Conservation (phyloP, 805 yeast species). For the Nakazawaea wickerhamii region DNA sequence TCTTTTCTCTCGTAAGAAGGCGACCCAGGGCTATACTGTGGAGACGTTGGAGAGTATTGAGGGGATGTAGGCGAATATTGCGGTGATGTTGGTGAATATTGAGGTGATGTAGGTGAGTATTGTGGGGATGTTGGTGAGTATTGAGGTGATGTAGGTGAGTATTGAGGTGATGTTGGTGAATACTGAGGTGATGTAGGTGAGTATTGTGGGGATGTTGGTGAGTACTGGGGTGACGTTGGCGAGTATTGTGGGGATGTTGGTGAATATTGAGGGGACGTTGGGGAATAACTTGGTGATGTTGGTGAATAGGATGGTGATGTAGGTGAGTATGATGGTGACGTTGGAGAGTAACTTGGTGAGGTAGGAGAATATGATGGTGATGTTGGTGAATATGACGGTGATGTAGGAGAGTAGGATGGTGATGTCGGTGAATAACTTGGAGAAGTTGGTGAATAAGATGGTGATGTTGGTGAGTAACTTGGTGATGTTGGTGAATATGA, state of each 20-base stretch:
- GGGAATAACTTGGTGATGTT: conserved; percentile 58
- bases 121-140: conserved; percentile 53
- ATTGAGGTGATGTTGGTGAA: conserved; percentile 68
- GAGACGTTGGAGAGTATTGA: conserved; percentile 42
- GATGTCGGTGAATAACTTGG: conserved; percentile 57
- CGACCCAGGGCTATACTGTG: conserved; percentile 38
- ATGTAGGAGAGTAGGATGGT: conserved; percentile 59
- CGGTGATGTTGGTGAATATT: conserved; percentile 42
- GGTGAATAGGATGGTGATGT: conserved; percentile 67
- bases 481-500: conserved; percentile 69
- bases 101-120: conserved; percentile 44
- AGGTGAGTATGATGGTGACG: conserved; percentile 78
- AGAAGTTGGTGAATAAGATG: conserved; percentile 72
- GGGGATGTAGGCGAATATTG: conserved; percentile 43
- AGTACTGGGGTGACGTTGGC: conserved; percentile 64
- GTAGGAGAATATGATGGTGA: conserved; percentile 80
- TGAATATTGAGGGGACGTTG: conserved; percentile 68
- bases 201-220: conserved; percentile 56
- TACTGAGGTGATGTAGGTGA: conserved; percentile 53
- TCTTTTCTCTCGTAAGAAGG: conserved; percentile 24
- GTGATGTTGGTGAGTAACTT: conserved; percentile 72
- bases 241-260: conserved; percentile 60
- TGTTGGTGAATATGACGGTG: conserved; percentile 71
- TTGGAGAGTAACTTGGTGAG: conserved; percentile 63
- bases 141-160: conserved; percentile 59